Evolutionary conservation across 768 basidiomycete species (phyloP).

Genomic region (Leccinum subgranulosum): DNA sequence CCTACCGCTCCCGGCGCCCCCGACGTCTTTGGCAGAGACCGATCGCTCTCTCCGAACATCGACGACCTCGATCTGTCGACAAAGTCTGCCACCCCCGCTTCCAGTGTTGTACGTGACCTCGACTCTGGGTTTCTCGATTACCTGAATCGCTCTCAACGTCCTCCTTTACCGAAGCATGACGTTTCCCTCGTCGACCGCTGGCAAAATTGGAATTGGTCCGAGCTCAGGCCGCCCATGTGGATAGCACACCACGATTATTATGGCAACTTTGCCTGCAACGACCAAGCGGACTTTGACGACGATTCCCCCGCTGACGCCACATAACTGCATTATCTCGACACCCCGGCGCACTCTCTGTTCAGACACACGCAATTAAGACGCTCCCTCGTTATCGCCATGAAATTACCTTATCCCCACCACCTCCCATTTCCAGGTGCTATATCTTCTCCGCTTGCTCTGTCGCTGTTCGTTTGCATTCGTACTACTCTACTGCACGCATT

Average conservation of each 20-base stretch:
- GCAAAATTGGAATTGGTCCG: conserved; percentile 35
- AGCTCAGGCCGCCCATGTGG: conserved; percentile 30
- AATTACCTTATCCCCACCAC: conserved; percentile 5
- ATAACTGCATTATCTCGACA: conserved; percentile 11
- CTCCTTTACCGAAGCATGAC: conserved; percentile 19
- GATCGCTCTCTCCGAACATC: conserved; percentile 23
- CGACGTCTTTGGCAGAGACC: conserved; percentile 18
- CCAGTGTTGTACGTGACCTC: conserved; percentile 21
- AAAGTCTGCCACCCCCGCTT: conserved; percentile 5
- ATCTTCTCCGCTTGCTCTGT: conserved; percentile 16
- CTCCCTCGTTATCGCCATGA: conserved; percentile 17
- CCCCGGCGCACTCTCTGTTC: conserved; percentile 12
- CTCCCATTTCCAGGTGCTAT: conserved; percentile 11
- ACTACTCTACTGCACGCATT: conserved; percentile 26
- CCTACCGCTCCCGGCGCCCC: conserved; percentile 7
- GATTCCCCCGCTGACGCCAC: conserved; percentile 12
- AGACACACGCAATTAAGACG: conserved; percentile 13
- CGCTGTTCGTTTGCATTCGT: conserved; percentile 16
- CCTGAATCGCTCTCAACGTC: conserved; percentile 23
- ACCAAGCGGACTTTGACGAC: conserved; percentile 25
- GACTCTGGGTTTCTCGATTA: conserved; percentile 25
- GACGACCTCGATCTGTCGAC: conserved; percentile 17
- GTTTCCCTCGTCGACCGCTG: conserved; percentile 26
- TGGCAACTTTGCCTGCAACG: conserved; percentile 6
- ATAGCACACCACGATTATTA: conserved; percentile 3